These are phyloP conservation scores for Friedmanniomyces simplex DNA, from an alignment of 495 filamentous ascomycete species.

Conservation along the genomic window DNA sequence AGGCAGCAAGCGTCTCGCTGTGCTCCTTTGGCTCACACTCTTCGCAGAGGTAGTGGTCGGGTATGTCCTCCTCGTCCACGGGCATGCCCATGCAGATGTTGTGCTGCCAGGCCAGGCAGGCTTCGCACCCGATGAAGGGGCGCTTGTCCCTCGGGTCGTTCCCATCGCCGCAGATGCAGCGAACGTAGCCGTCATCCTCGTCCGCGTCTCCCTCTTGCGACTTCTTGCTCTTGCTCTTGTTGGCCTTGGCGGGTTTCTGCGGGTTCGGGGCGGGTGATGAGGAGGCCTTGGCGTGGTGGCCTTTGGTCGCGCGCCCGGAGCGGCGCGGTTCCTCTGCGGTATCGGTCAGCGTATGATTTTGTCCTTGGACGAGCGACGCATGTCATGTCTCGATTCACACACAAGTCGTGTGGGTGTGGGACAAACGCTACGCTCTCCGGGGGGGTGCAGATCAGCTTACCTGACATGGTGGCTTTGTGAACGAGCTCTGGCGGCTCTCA, in stretches of 20 bases:
- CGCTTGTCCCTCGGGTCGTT: constrained; percentile 71
- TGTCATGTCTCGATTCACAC: background rate
- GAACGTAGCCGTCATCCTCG: constrained; percentile 60
- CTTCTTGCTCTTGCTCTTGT: constrained; percentile 39
- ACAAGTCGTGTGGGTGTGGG: background rate
- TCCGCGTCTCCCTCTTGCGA: constrained; percentile 33
- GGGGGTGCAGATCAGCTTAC: constrained; percentile 26
- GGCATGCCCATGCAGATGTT: constrained; percentile 87
- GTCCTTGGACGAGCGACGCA: constrained; percentile 7
- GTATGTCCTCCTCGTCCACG: constrained; percentile 61
- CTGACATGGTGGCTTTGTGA: constrained; percentile 26
- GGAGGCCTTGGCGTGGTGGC: constrained; percentile 63
- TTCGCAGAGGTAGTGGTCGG: constrained; percentile 81
- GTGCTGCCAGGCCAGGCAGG: constrained; percentile 89
- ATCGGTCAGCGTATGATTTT: constrained; percentile 8
- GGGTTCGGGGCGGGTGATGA: constrained; percentile 44
- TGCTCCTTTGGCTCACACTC: constrained; percentile 77
- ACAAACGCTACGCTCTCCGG: constrained; percentile 1
- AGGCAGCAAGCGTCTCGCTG: constrained; percentile 58
- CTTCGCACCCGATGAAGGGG: constrained; percentile 85
- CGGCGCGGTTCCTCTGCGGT: constrained; percentile 72
- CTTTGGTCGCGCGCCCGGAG: constrained; percentile 90
- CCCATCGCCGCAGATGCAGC: constrained; percentile 88
- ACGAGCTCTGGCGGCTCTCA: background rate
- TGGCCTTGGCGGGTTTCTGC: constrained; percentile 36